Evolutionary conservation across 257 asterid genomes (phyloP).

Genomic region (Haberlea rhodopensis): DNA sequence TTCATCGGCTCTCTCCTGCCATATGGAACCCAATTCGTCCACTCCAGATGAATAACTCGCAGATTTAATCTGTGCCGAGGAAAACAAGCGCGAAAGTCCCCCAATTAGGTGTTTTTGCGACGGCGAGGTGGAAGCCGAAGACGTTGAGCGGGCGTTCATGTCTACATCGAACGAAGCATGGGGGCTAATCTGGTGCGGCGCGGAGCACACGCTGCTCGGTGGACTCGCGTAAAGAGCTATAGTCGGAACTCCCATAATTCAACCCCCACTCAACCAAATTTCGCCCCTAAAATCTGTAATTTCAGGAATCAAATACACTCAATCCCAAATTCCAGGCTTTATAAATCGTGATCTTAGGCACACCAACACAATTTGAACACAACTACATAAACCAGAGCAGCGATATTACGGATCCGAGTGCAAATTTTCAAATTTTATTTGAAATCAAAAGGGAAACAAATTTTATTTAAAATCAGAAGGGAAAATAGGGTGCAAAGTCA

Average conservation of each 20-base stretch:
- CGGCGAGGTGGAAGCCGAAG: conserved; percentile 65
- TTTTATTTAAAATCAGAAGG: too few relatives aligned
- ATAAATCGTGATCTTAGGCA: too few relatives aligned
- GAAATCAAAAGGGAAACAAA: conserved; percentile 13
- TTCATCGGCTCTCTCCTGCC: conserved; percentile 83
- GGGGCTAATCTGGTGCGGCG: conserved; percentile 75
- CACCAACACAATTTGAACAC: too few relatives aligned
- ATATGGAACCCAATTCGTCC: conserved; percentile 69
- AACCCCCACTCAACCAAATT: conserved; percentile 23
- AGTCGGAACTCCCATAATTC: conserved; percentile 73
- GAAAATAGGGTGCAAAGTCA: conserved; percentile 27
- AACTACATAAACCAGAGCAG: too few relatives aligned
- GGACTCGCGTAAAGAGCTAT: conserved; percentile 85
- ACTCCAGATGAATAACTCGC: conserved; percentile 49
- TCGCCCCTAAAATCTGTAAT: conserved; percentile 12
- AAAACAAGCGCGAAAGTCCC: conserved; percentile 60
- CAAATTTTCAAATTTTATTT: conserved; percentile 5
- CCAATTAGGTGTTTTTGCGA: conserved; percentile 58
- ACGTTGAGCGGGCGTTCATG: conserved; percentile 50
- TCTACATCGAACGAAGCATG: conserved; percentile 71
- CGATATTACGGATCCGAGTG: conserved; percentile 12
- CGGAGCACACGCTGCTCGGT: conserved; percentile 70
- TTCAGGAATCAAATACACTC: conserved; percentile 5
- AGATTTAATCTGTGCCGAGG: conserved; percentile 55
- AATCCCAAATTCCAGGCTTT: conserved; percentile 23